phyloP scores from a whole-genome alignment of 331 rosid species.

The Acacia concinna region DNA sequence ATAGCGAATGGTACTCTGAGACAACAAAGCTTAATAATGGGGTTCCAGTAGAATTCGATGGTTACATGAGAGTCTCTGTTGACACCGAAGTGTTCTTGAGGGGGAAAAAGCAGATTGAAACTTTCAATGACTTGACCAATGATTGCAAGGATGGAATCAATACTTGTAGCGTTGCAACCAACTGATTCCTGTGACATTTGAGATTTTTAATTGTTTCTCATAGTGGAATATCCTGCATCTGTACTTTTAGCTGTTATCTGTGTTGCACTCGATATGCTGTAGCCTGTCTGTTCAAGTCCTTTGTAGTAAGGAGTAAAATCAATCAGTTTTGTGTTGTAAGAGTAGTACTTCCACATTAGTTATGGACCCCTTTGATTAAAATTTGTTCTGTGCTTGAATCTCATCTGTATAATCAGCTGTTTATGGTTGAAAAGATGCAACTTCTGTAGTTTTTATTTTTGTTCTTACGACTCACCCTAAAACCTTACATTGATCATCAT shows the following conservation, averaged over 20 bases:
- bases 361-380: constrained; percentile 21
- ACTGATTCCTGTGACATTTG: constrained; percentile 44
- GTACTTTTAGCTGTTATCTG: constrained; percentile 44
- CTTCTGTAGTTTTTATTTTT: background rate
- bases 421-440: constrained; percentile 22
- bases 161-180: constrained; percentile 68
- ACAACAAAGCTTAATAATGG: constrained; percentile 67
- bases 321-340: constrained; percentile 50
- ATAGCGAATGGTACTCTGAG: constrained; percentile 79
- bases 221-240: constrained; percentile 34
- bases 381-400: constrained; percentile 27
- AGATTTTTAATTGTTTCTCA: constrained; percentile 33
- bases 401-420: background rate
- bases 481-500: background rate
- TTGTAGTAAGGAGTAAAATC: constrained; percentile 41
- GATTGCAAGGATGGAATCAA: constrained; percentile 97
- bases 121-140: constrained; percentile 88
- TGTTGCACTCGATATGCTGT: constrained; percentile 60
- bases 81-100: constrained; percentile 96
- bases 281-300: constrained; percentile 37
- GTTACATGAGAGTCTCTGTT: constrained; percentile 91
- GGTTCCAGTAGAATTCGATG: constrained; percentile 84
- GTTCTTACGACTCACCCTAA: background rate
- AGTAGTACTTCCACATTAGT: constrained; percentile 35
- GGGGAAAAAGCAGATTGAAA: constrained; percentile 94